A percentile compares a stretch with the other conserved stretches of the same genome.
phyloP scores from a whole-genome alignment of 495 filamentous ascomycete species.

The Tetracladium setigerum region DNA sequence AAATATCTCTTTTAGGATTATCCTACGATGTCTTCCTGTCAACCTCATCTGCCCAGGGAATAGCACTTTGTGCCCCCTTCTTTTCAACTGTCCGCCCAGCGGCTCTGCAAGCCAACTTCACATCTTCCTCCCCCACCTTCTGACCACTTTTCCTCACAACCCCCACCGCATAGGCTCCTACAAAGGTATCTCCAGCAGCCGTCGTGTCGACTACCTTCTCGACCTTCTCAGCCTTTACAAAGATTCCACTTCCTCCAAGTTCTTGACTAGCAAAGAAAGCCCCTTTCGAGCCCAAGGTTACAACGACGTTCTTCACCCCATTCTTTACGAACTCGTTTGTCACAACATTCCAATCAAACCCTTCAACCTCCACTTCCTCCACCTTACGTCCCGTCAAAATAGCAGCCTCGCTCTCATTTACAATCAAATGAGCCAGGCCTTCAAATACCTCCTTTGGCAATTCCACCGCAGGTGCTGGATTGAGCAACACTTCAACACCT shows the following conservation, averaged over 20 bases:
- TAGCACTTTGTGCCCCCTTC: conserved; percentile 75
- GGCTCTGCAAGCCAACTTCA: conserved; percentile 63
- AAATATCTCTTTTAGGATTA: no score
- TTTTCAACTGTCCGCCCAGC: conserved; percentile 71
- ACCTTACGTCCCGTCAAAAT: conserved; percentile 51
- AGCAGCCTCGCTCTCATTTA: conserved; percentile 81
- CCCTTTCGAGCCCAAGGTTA: conserved; percentile 76
- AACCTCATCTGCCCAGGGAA: conserved; percentile 83
- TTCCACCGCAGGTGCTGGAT: conserved; percentile 66
- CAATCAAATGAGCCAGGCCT: conserved; percentile 67
- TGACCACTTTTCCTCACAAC: conserved; percentile 38
- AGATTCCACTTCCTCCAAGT: conserved; percentile 32
- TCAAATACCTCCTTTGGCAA: conserved; percentile 61
- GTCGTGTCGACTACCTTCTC: conserved; percentile 80
- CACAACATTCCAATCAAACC: conserved; percentile 34
- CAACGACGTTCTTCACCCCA: conserved; percentile 68
- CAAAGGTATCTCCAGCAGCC: conserved; percentile 87
- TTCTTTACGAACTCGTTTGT: conserved; percentile 49
- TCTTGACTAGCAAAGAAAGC: conserved; percentile 46
- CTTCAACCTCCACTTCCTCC: conserved; percentile 37
- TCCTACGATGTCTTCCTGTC: conserved; percentile 8
- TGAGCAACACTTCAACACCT: conserved; percentile 60
- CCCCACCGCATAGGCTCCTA: conserved; percentile 73
- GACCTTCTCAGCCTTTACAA: conserved; percentile 47
- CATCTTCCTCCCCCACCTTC: conserved; percentile 37